Evolutionary conservation across 202 grass and related monocot genomes (phyloP), one percentile per base, ranked within the genome.

Genomic region (Brachypodium distachyon): DNA sequence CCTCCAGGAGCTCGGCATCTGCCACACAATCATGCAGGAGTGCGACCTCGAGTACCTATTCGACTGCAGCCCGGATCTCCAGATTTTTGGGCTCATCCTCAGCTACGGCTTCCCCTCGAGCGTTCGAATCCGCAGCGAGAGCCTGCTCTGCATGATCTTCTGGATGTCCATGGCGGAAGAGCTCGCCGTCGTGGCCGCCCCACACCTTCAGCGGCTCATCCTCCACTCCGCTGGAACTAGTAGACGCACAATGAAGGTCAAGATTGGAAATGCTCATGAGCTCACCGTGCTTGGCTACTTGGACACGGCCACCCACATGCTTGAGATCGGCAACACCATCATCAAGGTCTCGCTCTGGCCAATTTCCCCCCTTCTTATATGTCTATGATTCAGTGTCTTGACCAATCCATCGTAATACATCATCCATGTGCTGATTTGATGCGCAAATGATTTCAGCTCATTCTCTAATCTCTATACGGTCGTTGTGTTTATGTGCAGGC

Each of bases 1-100:
- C 26, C 63, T 88, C 50, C 75, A 9, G 6, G 75, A 91, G 82
- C 56, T 91, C 12, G 70, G 77, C 10, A 65, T 85, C 61, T 85
- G 33, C 69, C 18, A 26, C 61, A 39, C 43, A 68, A 0, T 0
- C 12, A 54, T 75, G 16, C 1, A 5, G 0, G 61, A 58, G 1
- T 1, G 2, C 3, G 70, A 82, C 49, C 27, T 82, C 38, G 9
- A 67, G 6, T 50, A 74, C 60, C 14, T 82, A 19, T 61, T 83
- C 61, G 40, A 81, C 42, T 83, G 51, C n/a, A 74, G 84, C 60
- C 73, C 81, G 27, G 53, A 13, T 33, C 77, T 82, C 11, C 52
- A 82, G 25, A 79, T 25, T 12, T 52, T 90, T 18, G 32, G 21
- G 0, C 58, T 86, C 53, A 73, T 74, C 40, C 64, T 42, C 14